Percentiles rank a stretch among this genome's conserved stretches.
phyloP scores from a whole-genome alignment of 495 filamentous ascomycete genomes.

The Entonaema liquescens region DNA sequence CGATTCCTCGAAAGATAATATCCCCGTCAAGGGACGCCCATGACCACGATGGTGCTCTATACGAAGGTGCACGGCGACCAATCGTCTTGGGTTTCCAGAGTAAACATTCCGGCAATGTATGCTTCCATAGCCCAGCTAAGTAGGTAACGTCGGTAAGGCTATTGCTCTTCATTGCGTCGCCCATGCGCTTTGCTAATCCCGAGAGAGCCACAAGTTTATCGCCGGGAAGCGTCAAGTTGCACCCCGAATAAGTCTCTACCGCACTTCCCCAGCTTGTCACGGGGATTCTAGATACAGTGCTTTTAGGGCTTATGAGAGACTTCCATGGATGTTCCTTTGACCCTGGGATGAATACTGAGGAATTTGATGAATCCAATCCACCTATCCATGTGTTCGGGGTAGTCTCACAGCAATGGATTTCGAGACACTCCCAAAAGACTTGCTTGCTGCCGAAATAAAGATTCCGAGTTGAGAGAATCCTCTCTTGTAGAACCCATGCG shows the following conservation, averaged over 20 bases:
- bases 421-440: constrained; percentile 39
- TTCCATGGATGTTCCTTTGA: constrained; percentile 9
- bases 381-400: background rate
- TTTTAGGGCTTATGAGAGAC: background rate
- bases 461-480: constrained; percentile 31
- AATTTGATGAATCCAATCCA: background rate
- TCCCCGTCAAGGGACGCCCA: constrained; percentile 40
- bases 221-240: constrained; percentile 12
- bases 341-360: background rate
- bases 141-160: constrained; percentile 7
- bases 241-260: constrained; percentile 14
- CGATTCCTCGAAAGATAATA: background rate
- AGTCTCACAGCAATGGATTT: constrained; percentile 20
- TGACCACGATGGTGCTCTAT: constrained; percentile 43
- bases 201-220: constrained; percentile 37
- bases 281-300: background rate
- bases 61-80: constrained; percentile 1
- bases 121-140: constrained; percentile 30
- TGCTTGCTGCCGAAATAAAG: constrained; percentile 38
- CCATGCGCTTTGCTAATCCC: constrained; percentile 23
- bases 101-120: constrained; percentile 25
- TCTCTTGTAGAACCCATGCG: constrained; percentile 41
- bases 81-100: constrained; percentile 21
- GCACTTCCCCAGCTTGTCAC: constrained; percentile 7
- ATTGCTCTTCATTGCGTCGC: background rate